These are phyloP conservation scores for Hirsutella rhossiliensis DNA, from an alignment of 2,329 filamentous ascomycete genomes.

Conservation along the genomic window DNA sequence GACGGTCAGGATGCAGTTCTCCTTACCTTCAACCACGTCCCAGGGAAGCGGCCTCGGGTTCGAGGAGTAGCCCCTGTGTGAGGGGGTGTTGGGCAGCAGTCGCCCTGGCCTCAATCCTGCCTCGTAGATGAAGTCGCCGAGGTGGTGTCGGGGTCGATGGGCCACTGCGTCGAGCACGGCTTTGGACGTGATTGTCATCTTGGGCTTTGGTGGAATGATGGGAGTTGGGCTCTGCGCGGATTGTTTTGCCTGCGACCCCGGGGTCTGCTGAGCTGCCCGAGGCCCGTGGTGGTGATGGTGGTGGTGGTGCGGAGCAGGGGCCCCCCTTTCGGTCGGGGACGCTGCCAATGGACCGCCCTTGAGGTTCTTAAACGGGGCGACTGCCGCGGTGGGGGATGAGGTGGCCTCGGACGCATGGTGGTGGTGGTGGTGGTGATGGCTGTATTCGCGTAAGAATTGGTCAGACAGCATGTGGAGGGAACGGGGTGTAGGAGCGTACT, in stretches of 20 bases:
- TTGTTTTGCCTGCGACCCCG: slow-evolving; percentile 13
- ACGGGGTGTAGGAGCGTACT: slow-evolving; percentile 32
- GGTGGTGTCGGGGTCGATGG: slow-evolving; percentile 60
- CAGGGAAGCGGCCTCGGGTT: slow-evolving; percentile 64
- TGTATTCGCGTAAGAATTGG: slow-evolving; percentile 11
- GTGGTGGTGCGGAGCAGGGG: slow-evolving; percentile 27
- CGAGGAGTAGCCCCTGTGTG: slow-evolving; percentile 32
- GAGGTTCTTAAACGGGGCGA: slow-evolving; percentile 34
- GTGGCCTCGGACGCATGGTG: slow-evolving; percentile 37
- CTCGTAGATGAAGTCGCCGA: slow-evolving; percentile 76
- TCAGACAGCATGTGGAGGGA: too few relatives aligned
- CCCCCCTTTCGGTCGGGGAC: slow-evolving; percentile 31
- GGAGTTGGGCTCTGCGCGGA: slow-evolving; percentile 9
- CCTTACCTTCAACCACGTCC: slow-evolving; percentile 58
- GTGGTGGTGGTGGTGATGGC: slow-evolving; percentile 49
- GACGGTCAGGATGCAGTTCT: slow-evolving; percentile 84
- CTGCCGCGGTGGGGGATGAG: slow-evolving; percentile 27
- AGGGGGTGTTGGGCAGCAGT: slow-evolving; percentile 26
- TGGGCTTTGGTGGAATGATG: slow-evolving; percentile 43
- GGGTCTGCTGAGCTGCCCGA: slow-evolving; percentile 16
- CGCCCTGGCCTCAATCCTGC: slow-evolving; percentile 47
- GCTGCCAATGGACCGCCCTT: slow-evolving; percentile 34
- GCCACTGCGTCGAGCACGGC: slow-evolving; percentile 61
- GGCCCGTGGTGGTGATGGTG: slow-evolving; percentile 34
- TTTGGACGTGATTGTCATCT: slow-evolving; percentile 55